phyloP scores from a whole-genome alignment of 1,139 yeast species.

The Diutina ranongensis region DNA sequence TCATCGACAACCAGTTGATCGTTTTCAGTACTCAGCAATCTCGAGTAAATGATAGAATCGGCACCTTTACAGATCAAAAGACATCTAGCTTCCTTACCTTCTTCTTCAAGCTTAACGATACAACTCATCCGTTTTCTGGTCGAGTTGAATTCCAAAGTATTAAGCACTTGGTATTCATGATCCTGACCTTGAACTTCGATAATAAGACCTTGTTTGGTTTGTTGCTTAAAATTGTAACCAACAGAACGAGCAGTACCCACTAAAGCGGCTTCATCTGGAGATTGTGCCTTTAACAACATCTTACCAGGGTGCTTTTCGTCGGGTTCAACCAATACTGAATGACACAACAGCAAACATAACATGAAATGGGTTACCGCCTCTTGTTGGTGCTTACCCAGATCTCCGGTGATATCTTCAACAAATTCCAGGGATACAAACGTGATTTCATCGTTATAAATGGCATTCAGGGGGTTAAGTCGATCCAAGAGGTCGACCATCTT shows the following conservation, averaged over 20 bases:
- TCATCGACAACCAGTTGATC: slow-evolving; percentile 19
- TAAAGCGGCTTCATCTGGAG: slow-evolving; percentile 56
- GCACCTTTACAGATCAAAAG: slow-evolving; percentile 39
- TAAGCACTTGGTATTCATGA: slow-evolving; percentile 35
- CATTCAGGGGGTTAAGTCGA: slow-evolving; percentile 2
- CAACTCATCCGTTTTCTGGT: slow-evolving; percentile 19
- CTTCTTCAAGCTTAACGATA: slow-evolving; percentile 17
- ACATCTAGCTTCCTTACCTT: slow-evolving; percentile 30
- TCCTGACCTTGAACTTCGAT: slow-evolving; percentile 33
- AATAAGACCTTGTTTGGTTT: slow-evolving; percentile 33
- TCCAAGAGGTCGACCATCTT: slow-evolving; percentile 25
- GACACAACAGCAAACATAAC: slow-evolving; percentile 44
- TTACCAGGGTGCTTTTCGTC: slow-evolving; percentile 27
- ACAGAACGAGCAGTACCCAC: slow-evolving; percentile 49
- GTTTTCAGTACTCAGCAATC: slow-evolving; percentile 25
- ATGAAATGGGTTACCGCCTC: slow-evolving; percentile 37
- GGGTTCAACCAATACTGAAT: slow-evolving; percentile 44
- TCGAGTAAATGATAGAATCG: slow-evolving; percentile 32
- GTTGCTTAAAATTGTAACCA: slow-evolving; percentile 39
- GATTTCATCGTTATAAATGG: slow-evolving; percentile 26
- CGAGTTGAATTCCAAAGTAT: slow-evolving; percentile 42
- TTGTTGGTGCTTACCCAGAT: slow-evolving; percentile 20
- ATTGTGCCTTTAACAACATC: slow-evolving; percentile 40
- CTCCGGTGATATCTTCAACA: slow-evolving; percentile 25
- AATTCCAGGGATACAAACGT: slow-evolving; percentile 39